These are phyloP conservation scores for Penicillium pancosmium DNA, from an alignment of 495 filamentous ascomycete genomes.

Conservation along the genomic window DNA sequence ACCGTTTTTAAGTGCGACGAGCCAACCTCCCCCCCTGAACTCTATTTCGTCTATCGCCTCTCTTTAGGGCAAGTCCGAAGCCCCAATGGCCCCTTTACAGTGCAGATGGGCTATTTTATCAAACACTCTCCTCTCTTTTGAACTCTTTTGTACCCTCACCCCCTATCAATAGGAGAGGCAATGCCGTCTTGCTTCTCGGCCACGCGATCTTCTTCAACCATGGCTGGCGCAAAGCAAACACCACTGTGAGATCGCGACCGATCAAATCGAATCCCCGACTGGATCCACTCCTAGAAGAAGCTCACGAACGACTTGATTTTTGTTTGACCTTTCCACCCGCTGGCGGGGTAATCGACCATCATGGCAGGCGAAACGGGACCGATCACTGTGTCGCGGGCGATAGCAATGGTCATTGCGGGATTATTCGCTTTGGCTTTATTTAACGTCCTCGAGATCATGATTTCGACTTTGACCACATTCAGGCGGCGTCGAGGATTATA, in stretches of 20 bases:
- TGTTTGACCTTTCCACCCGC: not conserved
- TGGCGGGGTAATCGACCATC: conserved; percentile 4
- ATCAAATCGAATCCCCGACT: not conserved
- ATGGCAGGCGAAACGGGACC: conserved; percentile 27
- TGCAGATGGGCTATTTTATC: not conserved
- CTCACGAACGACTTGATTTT: not conserved
- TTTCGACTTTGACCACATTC: conserved; percentile 46
- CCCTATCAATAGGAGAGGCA: not conserved
- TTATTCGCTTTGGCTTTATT: conserved; percentile 39
- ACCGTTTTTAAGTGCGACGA: not conserved
- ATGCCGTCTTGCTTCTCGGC: not conserved
- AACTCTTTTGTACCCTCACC: not conserved
- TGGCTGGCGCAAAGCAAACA: not conserved
- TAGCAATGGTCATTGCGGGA: conserved; percentile 34
- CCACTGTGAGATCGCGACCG: not conserved
- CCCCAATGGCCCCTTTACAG: not conserved
- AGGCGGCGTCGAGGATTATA: conserved; percentile 42
- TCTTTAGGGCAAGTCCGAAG: not conserved
- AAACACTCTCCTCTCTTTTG: not conserved
- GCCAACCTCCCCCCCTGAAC: not conserved
- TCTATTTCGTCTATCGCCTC: conserved; percentile 1
- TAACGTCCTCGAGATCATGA: conserved; percentile 40
- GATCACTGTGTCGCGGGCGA: conserved; percentile 11
- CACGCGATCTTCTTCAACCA: not conserved
- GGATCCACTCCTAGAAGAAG: not conserved